A percentile compares a stretch with the other conserved stretches of the same genome.
Conservation (phyloP, 179 eudicot species). For the Pouteria campechiana region DNA sequence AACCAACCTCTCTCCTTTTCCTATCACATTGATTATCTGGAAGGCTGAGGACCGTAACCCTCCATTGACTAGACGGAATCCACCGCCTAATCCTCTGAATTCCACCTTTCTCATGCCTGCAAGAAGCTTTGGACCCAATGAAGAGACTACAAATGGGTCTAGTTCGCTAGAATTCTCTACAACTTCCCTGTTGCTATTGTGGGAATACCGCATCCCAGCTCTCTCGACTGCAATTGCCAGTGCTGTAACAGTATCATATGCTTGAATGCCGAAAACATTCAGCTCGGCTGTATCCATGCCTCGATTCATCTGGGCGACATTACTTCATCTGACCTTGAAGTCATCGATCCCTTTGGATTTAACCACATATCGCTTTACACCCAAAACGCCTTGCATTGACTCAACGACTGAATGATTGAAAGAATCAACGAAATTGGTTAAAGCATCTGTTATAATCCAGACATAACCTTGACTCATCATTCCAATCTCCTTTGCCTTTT, state of each 20-base stretch:
- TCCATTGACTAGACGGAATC: slow-evolving; percentile 4
- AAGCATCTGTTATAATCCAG: slow-evolving; percentile 24
- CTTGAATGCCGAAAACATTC: slow-evolving; percentile 13
- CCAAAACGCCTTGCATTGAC: slow-evolving; percentile 30
- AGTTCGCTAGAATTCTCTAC: background rate
- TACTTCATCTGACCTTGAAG: slow-evolving; percentile 10
- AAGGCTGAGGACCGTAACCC: background rate
- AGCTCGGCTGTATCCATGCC: background rate
- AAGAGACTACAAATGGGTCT: background rate
- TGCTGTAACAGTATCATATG: slow-evolving; percentile 21
- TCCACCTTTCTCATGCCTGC: background rate
- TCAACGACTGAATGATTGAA: slow-evolving; percentile 5
- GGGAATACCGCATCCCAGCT: background rate
- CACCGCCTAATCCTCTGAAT: slow-evolving; percentile 9
- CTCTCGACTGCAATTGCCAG: slow-evolving; percentile 21
- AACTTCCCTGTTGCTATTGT: background rate
- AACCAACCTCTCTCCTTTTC: slow-evolving; percentile 2
- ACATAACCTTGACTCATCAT: slow-evolving; percentile 26
- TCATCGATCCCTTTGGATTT: slow-evolving; percentile 1
- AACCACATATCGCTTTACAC: slow-evolving; percentile 14
- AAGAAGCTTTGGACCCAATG: slow-evolving; percentile 1
- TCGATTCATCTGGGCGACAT: background rate
- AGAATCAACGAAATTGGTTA: slow-evolving; percentile 4
- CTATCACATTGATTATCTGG: slow-evolving; percentile 6
- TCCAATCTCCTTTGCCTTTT: slow-evolving; percentile 7